A percentile compares a stretch with the other conserved stretches of the same genome.
phyloP scores from a whole-genome alignment of 2,329 filamentous ascomycete species.

The Blastomyces gilchristii region DNA sequence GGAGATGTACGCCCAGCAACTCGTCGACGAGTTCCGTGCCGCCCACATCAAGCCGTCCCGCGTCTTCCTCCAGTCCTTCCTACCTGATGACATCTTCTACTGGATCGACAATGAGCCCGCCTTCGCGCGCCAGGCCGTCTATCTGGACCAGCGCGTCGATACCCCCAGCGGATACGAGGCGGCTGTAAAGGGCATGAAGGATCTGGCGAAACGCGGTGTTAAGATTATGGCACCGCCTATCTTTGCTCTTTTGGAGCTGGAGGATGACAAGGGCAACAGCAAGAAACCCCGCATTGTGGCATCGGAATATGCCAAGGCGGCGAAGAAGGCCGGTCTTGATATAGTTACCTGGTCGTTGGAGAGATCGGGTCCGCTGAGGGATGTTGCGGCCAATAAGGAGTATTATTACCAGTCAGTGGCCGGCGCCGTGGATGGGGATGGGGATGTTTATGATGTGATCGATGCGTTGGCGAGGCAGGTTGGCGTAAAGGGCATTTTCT shows the following conservation, averaged over 20 bases:
- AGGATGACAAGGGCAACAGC: conserved; percentile 34
- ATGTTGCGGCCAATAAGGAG: conserved; percentile 39
- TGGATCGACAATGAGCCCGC: conserved; percentile 54
- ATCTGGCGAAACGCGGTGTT: conserved; percentile 49
- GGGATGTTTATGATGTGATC: conserved; percentile 56
- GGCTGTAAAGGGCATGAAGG: conserved; percentile 49
- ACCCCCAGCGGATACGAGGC: conserved; percentile 39
- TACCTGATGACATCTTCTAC: conserved; percentile 54
- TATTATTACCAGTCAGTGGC: conserved; percentile 47
- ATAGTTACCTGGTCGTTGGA: conserved; percentile 62
- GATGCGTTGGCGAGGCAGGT: conserved; percentile 55
- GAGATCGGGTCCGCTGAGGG: conserved; percentile 50
- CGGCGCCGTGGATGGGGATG: conserved; percentile 50
- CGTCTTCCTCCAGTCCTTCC: conserved; percentile 57
- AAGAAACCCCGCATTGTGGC: conserved; percentile 33
- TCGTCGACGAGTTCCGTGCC: conserved; percentile 50
- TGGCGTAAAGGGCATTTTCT: conserved; percentile 52
- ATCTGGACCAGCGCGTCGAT: conserved; percentile 54
- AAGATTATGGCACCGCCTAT: conserved; percentile 54
- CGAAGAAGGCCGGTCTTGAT: conserved; percentile 51
- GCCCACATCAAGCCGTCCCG: conserved; percentile 44
- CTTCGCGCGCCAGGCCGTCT: conserved; percentile 53
- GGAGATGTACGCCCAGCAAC: conserved; percentile 52
- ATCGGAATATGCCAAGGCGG: conserved; percentile 51
- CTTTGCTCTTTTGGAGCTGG: conserved; percentile 49